Evolutionary conservation across 306 rosid species (phyloP), one percentile per base, ranked within the genome.

Genomic region (Medicago ruthenica): DNA sequence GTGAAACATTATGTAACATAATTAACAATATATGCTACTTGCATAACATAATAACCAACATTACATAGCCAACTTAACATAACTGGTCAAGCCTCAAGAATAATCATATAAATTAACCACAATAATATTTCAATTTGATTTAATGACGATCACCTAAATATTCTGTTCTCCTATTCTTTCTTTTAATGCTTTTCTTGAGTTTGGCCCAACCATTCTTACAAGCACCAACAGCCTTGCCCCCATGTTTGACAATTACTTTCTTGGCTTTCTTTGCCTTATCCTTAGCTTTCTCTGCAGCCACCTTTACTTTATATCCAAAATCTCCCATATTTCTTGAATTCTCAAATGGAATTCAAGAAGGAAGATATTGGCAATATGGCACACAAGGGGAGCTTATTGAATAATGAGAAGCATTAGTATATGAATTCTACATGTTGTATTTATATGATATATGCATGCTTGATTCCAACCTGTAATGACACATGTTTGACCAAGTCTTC

Each of bases 141-240:
- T 16, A 62, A 50, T 41, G 24, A 57, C 54, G 70, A 76, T 64
- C 75, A 55, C 85, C 85, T 63, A 81, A 81, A 54, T 76, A 81
- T 57, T 76, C 78, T 0, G 31, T 16, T 58, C 62, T 76, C 50
- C 4, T 71, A 0, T 73, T 77, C 76, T 59, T 77, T 3, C 40
- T 16, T 27, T 7, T 77, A 21, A 82, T 51, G 55, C n/a, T 67
- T 60, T 74, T 15, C 42, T 1, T 42, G 22, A 83, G 55, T 62
- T 78, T 83, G 21, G 70, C 24, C 86, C 77, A 78, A 13, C 83
- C 80, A n/a, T 69, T 83, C 65, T 68, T 74, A 58, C 86, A 83
- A 0, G 80, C 83, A 51, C 48, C 58, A 53, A 1, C 14, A 62
- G 53, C 82, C 34, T 73, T 78, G n/a, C 1, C 36, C 0, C 80